Evolutionary conservation across 495 filamentous ascomycete species (phyloP).

Genomic region (Rhypophila decipiens): DNA sequence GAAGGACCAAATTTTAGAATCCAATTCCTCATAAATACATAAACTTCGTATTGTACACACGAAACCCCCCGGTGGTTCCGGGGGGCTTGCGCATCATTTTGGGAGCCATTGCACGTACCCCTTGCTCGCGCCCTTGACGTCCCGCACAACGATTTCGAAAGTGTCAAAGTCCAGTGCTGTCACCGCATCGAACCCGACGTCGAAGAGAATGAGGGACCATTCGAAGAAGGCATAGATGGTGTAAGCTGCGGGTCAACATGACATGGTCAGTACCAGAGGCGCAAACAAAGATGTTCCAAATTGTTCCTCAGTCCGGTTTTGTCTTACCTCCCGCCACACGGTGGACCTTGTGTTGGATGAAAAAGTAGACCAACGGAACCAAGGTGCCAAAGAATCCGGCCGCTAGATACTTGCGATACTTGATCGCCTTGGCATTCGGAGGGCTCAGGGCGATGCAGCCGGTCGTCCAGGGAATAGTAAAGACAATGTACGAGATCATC

Average conservation of each 20-base stretch:
- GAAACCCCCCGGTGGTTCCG: conserved; percentile 15
- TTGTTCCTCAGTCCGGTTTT: not conserved
- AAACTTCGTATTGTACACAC: conserved; percentile 22
- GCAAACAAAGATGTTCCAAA: not conserved
- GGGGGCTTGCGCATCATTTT: conserved; percentile 48
- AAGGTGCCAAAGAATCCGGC: conserved; percentile 84
- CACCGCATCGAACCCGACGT: conserved; percentile 94
- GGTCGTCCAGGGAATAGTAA: conserved; percentile 90
- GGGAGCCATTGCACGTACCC: conserved; percentile 99
- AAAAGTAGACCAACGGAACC: conserved; percentile 89
- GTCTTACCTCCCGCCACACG: conserved; percentile 82
- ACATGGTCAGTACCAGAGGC: conserved; percentile 3
- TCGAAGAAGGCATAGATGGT: conserved; percentile 99
- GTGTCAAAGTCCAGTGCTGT: conserved; percentile 91
- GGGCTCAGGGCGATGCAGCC: conserved; percentile 89
- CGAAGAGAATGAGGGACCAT: conserved; percentile 90
- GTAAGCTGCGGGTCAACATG: conserved; percentile 59
- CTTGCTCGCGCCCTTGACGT: conserved; percentile 87
- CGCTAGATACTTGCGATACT: conserved; percentile 82
- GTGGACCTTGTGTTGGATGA: conserved; percentile 98
- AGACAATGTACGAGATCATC: conserved; percentile 97
- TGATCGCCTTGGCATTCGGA: conserved; percentile 73
- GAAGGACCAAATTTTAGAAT: conserved; percentile 22
- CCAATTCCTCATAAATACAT: conserved; percentile 15
- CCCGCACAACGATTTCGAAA: conserved; percentile 82